Evolutionary conservation across 805 yeast genomes (phyloP), one percentile per base, ranked within the genome.

Genomic region (Candida tallmaniae): DNA sequence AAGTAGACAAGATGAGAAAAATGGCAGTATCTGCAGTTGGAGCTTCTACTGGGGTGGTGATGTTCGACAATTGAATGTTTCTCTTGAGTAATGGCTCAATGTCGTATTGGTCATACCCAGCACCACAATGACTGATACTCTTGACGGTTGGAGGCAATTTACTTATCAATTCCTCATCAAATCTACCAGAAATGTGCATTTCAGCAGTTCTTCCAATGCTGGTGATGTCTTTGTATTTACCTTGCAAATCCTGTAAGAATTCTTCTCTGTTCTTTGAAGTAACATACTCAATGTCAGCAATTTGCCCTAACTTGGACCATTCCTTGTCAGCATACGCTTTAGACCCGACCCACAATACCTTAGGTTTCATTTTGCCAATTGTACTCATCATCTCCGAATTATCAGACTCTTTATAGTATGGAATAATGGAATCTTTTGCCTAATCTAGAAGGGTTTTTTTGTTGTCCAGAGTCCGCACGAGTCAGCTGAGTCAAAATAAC

Each of bases 71-170:
- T 54, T 79, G 86, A 42, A 82, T 74, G 18, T 70, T 67, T 25
- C 68, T 62, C 15, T 61, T 64, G 3, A 69, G 62, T 41, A 79
- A 70, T 13, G 76, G 72, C 16, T 60, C 62, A 3, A 74, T 70
- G 43, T 80, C 84, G 28, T 81, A 64, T 56, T 81, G 87, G 51
- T 82, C 90, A 55, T 82, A 81, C 4, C 84, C 89, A 0, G 90
- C 90, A 38, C 89, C 89, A 40, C 69, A 61, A 53, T 80, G 86
- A 41, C 76, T 63, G 10, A 82, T 60, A 10, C 74, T 61, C 38
- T 67, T 65, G 5, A 82, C 65, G 0, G 76, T 53, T 2, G 56
- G 36, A 4, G 90, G 90, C 35, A 82, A 62, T 18, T 68, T 66
- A 7, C 56, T 44, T 14, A 75, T 68, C 42, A 82, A 52, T 45